Evolutionary conservation across 257 asterid species (phyloP).

Genomic region (Solanum appendiculatum): DNA sequence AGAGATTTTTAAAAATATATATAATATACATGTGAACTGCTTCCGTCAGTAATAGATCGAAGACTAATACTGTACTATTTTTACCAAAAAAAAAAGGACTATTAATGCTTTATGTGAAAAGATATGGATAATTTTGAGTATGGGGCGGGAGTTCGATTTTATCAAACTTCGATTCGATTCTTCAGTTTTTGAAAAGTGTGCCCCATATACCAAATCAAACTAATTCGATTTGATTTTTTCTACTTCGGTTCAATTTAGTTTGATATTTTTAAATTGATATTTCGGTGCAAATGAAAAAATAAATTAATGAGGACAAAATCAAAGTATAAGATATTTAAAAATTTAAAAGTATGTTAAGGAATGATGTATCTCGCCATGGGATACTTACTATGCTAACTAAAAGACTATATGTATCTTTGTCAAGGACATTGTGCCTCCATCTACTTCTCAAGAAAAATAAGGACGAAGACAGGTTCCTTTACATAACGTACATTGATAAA

Average conservation of each 20-base stretch:
- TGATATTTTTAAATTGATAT: too few relatives aligned
- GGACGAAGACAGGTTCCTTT: neutral
- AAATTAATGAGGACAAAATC: neutral
- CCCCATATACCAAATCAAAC: neutral
- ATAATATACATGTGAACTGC: too few relatives aligned
- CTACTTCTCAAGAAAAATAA: neutral
- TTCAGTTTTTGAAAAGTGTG: too few relatives aligned
- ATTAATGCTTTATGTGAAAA: neutral
- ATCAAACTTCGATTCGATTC: neutral
- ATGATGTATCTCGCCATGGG: neutral
- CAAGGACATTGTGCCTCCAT: neutral
- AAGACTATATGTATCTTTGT: neutral
- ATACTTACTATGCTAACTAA: too few relatives aligned
- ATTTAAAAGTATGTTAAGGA: neutral
- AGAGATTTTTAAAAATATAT: too few relatives aligned
- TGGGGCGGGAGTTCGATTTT: neutral
- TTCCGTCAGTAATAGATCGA: too few relatives aligned
- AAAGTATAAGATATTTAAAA: neutral
- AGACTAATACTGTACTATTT: too few relatives aligned
- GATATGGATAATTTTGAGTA: neutral
- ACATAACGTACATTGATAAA: neutral
- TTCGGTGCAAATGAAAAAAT: neutral
- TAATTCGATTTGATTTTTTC: neutral
- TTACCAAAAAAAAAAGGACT: neutral
- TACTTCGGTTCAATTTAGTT: neutral